Evolutionary conservation across 2,329 filamentous ascomycete species (phyloP).

Genomic region (Nothophoma quercina): DNA sequence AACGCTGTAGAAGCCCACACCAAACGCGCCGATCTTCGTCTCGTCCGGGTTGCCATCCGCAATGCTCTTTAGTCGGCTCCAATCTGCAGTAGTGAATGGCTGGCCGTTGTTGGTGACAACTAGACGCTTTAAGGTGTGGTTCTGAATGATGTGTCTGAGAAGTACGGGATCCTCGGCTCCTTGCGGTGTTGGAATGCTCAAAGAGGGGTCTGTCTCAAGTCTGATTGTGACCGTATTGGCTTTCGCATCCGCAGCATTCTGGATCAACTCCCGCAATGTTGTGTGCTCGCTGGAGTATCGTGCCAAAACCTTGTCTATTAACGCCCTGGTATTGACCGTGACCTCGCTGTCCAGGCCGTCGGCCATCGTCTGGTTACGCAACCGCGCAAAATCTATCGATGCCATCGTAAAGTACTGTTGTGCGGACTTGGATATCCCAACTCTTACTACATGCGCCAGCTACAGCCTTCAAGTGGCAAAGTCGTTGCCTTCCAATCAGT

Average conservation of each 20-base stretch:
- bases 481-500: background rate
- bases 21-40: constrained; percentile 98
- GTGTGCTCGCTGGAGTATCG: constrained; percentile 96
- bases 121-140: constrained; percentile 87
- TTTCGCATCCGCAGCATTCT: constrained; percentile 97
- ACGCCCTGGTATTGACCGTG: constrained; percentile 92
- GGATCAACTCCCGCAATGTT: constrained; percentile 87
- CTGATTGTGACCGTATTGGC: constrained; percentile 88
- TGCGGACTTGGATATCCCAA: background rate
- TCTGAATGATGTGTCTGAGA: constrained; percentile 81
- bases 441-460: background rate
- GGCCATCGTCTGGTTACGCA: constrained; percentile 88
- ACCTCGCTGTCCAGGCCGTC: constrained; percentile 95
- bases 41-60: constrained; percentile 99
- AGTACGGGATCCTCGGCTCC: constrained; percentile 72
- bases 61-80: constrained; percentile 91
- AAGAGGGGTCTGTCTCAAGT: constrained; percentile 89
- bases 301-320: constrained; percentile 97
- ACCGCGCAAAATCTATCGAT: constrained; percentile 64
- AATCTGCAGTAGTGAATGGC: constrained; percentile 88
- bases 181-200: constrained; percentile 72
- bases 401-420: constrained; percentile 34
- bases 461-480: background rate
- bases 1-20: constrained; percentile 97
- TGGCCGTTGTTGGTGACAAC: constrained; percentile 92